Evolutionary conservation across 805 yeast species (phyloP).

Genomic region (Maudiozyma pseudohumilis): DNA sequence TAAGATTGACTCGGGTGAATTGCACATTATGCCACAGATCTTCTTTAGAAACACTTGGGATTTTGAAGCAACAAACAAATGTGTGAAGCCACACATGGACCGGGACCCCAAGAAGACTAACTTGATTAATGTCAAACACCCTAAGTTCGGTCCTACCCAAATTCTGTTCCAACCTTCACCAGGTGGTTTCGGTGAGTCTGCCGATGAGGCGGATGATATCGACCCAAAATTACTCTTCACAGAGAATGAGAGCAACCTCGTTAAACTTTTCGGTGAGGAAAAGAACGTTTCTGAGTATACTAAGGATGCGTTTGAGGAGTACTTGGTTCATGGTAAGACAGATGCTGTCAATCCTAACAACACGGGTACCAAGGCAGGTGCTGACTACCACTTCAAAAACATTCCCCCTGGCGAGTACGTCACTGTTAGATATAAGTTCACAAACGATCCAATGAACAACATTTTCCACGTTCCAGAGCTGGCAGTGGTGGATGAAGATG

Average conservation of each 20-base stretch:
- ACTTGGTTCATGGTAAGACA: conserved; percentile 44
- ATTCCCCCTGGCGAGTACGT: conserved; percentile 88
- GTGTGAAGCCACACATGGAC: conserved; percentile 42
- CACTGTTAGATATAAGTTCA: conserved; percentile 68
- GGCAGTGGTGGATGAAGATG: conserved; percentile 56
- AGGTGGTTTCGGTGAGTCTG: conserved; percentile 38
- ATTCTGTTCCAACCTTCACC: conserved; percentile 81
- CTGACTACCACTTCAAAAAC: conserved; percentile 71
- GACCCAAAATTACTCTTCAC: conserved; percentile 75
- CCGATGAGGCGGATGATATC: conserved; percentile 39
- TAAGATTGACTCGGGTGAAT: conserved; percentile 62
- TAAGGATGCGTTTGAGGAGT: conserved; percentile 89
- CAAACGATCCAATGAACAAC: conserved; percentile 29
- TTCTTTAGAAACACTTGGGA: conserved; percentile 86
- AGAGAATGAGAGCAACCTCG: conserved; percentile 76
- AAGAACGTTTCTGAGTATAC: conserved; percentile 48
- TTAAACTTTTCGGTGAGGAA: conserved; percentile 53
- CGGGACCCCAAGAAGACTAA: conserved; percentile 30
- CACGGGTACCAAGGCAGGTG: conserved; percentile 76
- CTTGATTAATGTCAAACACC: conserved; percentile 53
- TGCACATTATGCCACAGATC: conserved; percentile 77
- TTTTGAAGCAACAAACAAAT: conserved; percentile 52
- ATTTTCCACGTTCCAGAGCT: conserved; percentile 27
- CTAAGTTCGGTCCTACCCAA: conserved; percentile 57
- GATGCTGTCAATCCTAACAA: conserved; percentile 61